Evolutionary conservation across 164 flowering plant genomes (phyloP), one percentile per base, ranked within the genome.

Genomic region (Vitis amurensis): DNA sequence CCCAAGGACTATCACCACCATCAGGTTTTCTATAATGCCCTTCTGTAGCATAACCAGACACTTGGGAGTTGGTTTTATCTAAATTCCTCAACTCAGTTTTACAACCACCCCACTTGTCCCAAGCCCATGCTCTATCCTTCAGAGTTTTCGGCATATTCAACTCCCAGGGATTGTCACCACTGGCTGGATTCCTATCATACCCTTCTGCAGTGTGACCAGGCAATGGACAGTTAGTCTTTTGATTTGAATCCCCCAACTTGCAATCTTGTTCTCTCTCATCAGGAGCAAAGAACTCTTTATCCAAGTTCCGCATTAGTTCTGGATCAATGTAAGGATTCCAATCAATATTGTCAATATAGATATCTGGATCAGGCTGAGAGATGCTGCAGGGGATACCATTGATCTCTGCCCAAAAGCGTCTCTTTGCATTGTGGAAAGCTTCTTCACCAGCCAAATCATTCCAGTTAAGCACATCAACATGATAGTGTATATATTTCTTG

Each of bases 391-490:
- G 77, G 23, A 76, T 73, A 27, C 84, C 85, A 76, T 86, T 83
- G 14, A 87, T 76, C 63, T 77, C 55, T 11, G 86, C 87, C 88
- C 87, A 84, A 69, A 78, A 90, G 3, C 90, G 83, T 9, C 50
- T 62, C 72, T 88, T 92, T 0, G 90, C 94, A 70, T 78, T 83
- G 17, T 79, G 71, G 59, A 92, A 85, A 55, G 95, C 90, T 64
- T 86, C 93, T 80, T 87, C 77, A 51, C 80, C 91, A 17, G 92
- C 94, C n/a, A 90, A 82, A 64, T 86, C 95, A 62, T 89, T 73
- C 97, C 97, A 92, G 44, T 79, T 67, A 23, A 82, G 51, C 37
- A 92, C 79, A 69, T 81, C 81, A 15, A 67, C 55, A 50, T 82
- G 77, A 37, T 57, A 71, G 37, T 53, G 55, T 77, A 77, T 79